Evolutionary conservation across 257 asterid genomes (phyloP), one percentile per base, ranked within the genome.

Genomic region (Solanum okadae): DNA sequence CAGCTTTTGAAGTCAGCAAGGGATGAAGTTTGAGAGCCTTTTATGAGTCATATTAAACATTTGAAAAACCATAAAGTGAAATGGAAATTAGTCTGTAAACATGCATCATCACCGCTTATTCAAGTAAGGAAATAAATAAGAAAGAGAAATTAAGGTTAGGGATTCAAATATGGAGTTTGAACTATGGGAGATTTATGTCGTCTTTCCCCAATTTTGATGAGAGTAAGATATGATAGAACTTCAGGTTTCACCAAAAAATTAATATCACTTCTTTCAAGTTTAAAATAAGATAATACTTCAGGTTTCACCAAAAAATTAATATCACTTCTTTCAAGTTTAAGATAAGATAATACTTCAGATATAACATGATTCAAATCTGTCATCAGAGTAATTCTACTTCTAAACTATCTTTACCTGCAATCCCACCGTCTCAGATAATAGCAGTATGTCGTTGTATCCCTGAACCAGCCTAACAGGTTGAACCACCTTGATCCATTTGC

Each of bases 351-450:
- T 31, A 68, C 71, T 78, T 33, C 61, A 35, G 8, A 37, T n/a
- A 70, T 68, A 86, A 42, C 84, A 29, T 38, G 52, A 10, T 7
- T 31, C 85, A 85, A 88, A 86, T 82, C 37, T 82, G 86, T 78
- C 81, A 56, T 77, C 38, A 18, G 70, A 65, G 85, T 82, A 84
- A 72, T 9, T 72, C 65, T 29, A 86, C 5, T n/a, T 40, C 33
- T 16, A 52, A 90, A 56, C 72, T 52, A 88, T 83, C 87, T 87
- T 49, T 91, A 96, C 98, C 98, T 96, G 99, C 94, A 95, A 93
- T 86, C 98, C 99, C 88, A 95, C 93, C 52, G 99, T 94, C 92
- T 95, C 92, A 88, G 98, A 93, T 90, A 96, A 89, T 86, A 96
- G 90, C 38, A 90, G 68, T 89, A 95, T 90, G 87, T 96, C 96